Evolutionary conservation across 768 basidiomycete species (phyloP).

Genomic region (Jaapia argillacea): DNA sequence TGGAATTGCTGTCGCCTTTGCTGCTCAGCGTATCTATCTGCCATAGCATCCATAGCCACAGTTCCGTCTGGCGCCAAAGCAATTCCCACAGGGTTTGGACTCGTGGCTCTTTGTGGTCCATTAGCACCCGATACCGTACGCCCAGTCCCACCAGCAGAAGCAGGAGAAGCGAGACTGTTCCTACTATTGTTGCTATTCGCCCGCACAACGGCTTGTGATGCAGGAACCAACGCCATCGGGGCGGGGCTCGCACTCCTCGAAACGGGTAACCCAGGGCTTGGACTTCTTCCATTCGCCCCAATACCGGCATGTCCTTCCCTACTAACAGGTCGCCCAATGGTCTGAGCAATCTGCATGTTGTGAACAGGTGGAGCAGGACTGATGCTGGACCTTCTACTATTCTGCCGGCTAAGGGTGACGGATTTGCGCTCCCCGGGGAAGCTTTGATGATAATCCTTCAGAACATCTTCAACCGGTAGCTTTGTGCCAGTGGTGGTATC

Average conservation of each 20-base stretch:
- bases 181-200: background rate
- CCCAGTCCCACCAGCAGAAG: conserved; percentile 8
- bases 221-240: too few species aligned
- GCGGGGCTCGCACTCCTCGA: conserved; percentile 47
- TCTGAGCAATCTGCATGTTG: conserved; percentile 25
- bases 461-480: conserved; percentile 62
- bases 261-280: conserved; percentile 39
- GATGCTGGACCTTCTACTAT: conserved; percentile 28
- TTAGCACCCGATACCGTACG: conserved; percentile 8
- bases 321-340: conserved; percentile 42
- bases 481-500: conserved; percentile 26
- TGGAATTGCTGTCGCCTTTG: conserved; percentile 19
- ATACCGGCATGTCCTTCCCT: conserved; percentile 71
- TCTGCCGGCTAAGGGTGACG: conserved; percentile 43
- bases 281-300: conserved; percentile 60
- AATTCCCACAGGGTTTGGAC: conserved; percentile 77
- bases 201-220: conserved; percentile 7
- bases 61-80: conserved; percentile 70
- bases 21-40: conserved; percentile 30
- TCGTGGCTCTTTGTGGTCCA: conserved; percentile 42
- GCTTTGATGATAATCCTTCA: conserved; percentile 70
- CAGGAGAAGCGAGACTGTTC: conserved; percentile 5
- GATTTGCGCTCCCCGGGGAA: conserved; percentile 78
- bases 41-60: conserved; percentile 76
- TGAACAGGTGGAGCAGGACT: conserved; percentile 7